These are phyloP conservation scores for Filobasidium floriforme DNA, from an alignment of 768 basidiomycete species.

Conservation along the genomic window DNA sequence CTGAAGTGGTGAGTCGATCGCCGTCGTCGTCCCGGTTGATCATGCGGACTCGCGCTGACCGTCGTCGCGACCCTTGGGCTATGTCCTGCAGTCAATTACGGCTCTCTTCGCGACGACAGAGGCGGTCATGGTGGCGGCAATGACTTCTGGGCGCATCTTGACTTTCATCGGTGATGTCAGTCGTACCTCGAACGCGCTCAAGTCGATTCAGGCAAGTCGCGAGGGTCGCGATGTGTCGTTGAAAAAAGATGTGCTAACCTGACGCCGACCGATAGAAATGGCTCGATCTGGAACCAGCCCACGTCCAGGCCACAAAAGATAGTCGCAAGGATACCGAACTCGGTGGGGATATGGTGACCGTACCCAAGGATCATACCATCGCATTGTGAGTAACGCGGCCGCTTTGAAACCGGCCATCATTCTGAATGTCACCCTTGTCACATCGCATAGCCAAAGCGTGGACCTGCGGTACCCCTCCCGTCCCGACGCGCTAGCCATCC, in stretches of 20 bases:
- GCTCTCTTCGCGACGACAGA: constrained; percentile 30
- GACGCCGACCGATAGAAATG: neutral
- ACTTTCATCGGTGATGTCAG: constrained; percentile 18
- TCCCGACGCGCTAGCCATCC: constrained; percentile 27
- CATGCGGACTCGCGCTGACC: neutral
- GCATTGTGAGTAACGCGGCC: too few relatives aligned
- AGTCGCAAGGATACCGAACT: constrained; percentile 16
- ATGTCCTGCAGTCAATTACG: constrained; percentile 19
- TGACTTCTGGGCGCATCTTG: constrained; percentile 25
- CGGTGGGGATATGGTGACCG: constrained; percentile 10
- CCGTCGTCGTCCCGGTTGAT: too few relatives aligned
- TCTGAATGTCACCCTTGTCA: neutral
- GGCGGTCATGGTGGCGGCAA: constrained; percentile 26
- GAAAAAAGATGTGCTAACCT: neutral
- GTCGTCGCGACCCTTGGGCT: neutral
- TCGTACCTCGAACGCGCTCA: constrained; percentile 1
- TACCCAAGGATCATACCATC: too few relatives aligned
- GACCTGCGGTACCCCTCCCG: constrained; percentile 35
- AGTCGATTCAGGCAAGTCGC: neutral
- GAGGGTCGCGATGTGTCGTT: too few relatives aligned
- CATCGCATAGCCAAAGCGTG: constrained; percentile 20
- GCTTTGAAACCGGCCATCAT: too few relatives aligned
- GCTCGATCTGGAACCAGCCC: constrained; percentile 11
- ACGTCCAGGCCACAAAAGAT: neutral
- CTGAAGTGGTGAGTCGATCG: constrained; percentile 23